phyloP scores from a whole-genome alignment of 2,329 filamentous ascomycete species.

The Cadophora sp. region DNA sequence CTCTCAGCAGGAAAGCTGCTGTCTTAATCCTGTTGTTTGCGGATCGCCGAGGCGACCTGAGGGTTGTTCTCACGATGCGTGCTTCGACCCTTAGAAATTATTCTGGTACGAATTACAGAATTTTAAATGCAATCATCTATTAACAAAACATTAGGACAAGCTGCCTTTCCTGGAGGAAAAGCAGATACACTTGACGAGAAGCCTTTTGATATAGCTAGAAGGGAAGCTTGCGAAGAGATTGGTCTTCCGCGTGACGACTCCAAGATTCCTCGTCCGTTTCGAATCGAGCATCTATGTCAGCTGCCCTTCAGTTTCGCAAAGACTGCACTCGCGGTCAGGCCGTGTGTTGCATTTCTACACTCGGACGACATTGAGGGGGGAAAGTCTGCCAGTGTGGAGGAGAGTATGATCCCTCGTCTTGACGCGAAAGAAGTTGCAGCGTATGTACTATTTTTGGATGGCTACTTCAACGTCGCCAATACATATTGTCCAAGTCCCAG shows the following conservation, averaged over 20 bases:
- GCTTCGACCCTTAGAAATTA: conserved; percentile 68
- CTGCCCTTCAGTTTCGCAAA: conserved; percentile 78
- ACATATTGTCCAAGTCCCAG: neutral
- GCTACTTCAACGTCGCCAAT: neutral
- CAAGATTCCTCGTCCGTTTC: conserved; percentile 77
- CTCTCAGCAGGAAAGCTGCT: conserved; percentile 75
- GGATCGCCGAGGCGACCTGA: conserved; percentile 79
- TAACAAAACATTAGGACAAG: conserved; percentile 58
- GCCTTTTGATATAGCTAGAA: conserved; percentile 81
- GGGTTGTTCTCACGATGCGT: conserved; percentile 73
- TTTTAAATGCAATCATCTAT: neutral
- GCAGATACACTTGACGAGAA: conserved; percentile 64
- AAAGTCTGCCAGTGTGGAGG: conserved; percentile 61
- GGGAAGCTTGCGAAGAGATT: conserved; percentile 93
- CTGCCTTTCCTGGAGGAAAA: conserved; percentile 84
- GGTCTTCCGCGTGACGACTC: conserved; percentile 77
- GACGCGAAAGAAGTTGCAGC: conserved; percentile 73
- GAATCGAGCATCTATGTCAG: conserved; percentile 85
- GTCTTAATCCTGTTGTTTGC: conserved; percentile 90
- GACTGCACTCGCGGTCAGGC: conserved; percentile 76
- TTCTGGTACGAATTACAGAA: conserved; percentile 59
- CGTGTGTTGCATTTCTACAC: conserved; percentile 80
- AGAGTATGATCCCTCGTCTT: conserved; percentile 77
- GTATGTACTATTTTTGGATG: neutral
- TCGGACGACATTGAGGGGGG: conserved; percentile 53